A percentile compares a stretch with the other conserved stretches of the same genome.
Evolutionary conservation across 1,139 yeast species (phyloP).

Genomic region (Saccharomycopsis crataegensis): DNA sequence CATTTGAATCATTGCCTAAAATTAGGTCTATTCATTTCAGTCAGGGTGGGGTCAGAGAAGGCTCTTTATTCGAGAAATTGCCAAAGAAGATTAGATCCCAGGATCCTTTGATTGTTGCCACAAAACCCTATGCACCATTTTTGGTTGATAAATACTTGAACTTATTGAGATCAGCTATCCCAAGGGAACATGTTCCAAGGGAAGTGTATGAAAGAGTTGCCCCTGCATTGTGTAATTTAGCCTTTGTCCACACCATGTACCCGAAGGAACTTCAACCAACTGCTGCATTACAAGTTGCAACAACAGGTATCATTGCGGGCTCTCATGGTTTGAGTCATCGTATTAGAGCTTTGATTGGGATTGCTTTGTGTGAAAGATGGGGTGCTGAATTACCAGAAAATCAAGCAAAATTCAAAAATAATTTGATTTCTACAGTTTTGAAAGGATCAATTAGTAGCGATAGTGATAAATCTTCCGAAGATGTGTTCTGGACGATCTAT

Average conservation of each 20-base stretch:
- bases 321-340: constrained; percentile 63
- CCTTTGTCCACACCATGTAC: constrained; percentile 64
- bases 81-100: constrained; percentile 47
- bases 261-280: constrained; percentile 68
- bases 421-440: constrained; percentile 37
- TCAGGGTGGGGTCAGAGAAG: constrained; percentile 70
- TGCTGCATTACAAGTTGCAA: constrained; percentile 58
- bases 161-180: constrained; percentile 45
- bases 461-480: constrained; percentile 27
- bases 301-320: constrained; percentile 62
- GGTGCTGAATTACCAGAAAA: constrained; percentile 61
- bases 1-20: constrained; percentile 49
- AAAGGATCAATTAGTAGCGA: constrained; percentile 39
- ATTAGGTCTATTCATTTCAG: constrained; percentile 54
- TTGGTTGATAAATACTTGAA: constrained; percentile 45
- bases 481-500: constrained; percentile 59
- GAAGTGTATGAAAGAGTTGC: constrained; percentile 50
- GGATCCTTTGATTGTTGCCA: constrained; percentile 58
- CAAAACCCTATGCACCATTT: constrained; percentile 58
- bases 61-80: constrained; percentile 52
- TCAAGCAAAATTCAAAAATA: constrained; percentile 37
- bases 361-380: constrained; percentile 68
- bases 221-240: constrained; percentile 60
- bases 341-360: constrained; percentile 56
- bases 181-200: constrained; percentile 41